These are phyloP conservation scores for Castanea crenata DNA, from an alignment of 306 rosid species.

Conservation along the genomic window DNA sequence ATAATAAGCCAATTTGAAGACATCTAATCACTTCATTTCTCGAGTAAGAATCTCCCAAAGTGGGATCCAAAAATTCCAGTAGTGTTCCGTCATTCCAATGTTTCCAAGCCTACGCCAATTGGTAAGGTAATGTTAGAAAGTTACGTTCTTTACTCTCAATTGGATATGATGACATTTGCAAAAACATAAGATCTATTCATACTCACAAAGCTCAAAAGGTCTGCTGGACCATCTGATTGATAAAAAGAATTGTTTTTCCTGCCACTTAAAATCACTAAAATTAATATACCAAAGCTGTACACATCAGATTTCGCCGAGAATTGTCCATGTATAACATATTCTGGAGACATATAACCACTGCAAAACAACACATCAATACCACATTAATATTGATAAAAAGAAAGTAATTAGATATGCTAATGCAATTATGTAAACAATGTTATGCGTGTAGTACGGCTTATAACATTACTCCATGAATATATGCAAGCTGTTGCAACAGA, in stretches of 20 bases:
- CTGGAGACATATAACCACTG: conserved; percentile 46
- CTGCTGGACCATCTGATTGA: conserved; percentile 23
- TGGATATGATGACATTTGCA: neutral
- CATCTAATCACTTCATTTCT: conserved; percentile 43
- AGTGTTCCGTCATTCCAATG: conserved; percentile 30
- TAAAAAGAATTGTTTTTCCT: conserved; percentile 9
- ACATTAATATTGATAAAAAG: neutral
- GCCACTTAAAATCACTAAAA: conserved; percentile 35
- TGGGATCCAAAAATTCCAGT: conserved; percentile 31
- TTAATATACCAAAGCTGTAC: conserved; percentile 36
- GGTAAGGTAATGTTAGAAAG: neutral
- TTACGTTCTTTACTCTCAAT: neutral
- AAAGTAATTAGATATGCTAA: neutral
- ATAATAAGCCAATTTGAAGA: conserved; percentile 49
- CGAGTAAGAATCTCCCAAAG: conserved; percentile 14
- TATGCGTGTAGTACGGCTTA: too few relatives aligned
- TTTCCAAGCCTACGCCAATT: conserved; percentile 40
- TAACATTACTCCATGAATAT: too few relatives aligned
- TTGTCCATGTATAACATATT: conserved; percentile 40
- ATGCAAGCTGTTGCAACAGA: too few relatives aligned
- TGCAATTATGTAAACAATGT: too few relatives aligned
- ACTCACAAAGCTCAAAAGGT: conserved; percentile 34
- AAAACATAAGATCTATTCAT: neutral
- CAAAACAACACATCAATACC: neutral
- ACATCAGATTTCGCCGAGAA: conserved; percentile 33